These are phyloP conservation scores for Sclerotinia nivalis DNA, from an alignment of 2,329 filamentous ascomycete species.

Conservation along the genomic window DNA sequence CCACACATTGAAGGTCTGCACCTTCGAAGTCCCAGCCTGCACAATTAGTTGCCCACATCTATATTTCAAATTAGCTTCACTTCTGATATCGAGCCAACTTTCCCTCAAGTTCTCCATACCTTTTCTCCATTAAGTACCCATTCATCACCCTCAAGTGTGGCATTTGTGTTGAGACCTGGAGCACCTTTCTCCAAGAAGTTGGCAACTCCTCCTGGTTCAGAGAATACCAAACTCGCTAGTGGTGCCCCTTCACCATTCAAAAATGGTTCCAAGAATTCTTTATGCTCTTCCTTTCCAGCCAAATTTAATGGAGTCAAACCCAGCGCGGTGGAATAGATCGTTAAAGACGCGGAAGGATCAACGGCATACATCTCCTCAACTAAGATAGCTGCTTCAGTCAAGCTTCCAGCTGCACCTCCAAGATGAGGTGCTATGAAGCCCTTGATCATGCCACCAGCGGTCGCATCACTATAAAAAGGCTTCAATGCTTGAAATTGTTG, in stretches of 20 bases:
- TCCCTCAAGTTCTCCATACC: slow-evolving; percentile 34
- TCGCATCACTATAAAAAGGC: slow-evolving; percentile 49
- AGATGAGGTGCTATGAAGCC: slow-evolving; percentile 48
- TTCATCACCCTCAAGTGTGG: slow-evolving; percentile 49
- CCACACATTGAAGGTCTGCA: slow-evolving; percentile 53
- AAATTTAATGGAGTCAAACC: slow-evolving; percentile 54
- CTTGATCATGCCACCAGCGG: slow-evolving; percentile 49
- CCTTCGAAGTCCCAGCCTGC: slow-evolving; percentile 55
- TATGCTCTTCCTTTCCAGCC: slow-evolving; percentile 45
- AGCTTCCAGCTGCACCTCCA: slow-evolving; percentile 48
- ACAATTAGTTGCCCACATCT: slow-evolving; percentile 57
- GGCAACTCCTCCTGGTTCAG: slow-evolving; percentile 52
- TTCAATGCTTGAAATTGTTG: slow-evolving; percentile 51
- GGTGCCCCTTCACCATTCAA: slow-evolving; percentile 48
- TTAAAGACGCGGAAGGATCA: slow-evolving; percentile 52
- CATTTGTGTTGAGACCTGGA: slow-evolving; percentile 51
- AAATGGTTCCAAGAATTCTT: slow-evolving; percentile 51
- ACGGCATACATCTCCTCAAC: slow-evolving; percentile 55
- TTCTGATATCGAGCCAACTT: neutral
- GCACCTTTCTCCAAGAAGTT: slow-evolving; percentile 54
- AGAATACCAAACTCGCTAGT: slow-evolving; percentile 53
- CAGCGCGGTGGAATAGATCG: slow-evolving; percentile 53
- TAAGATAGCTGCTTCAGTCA: slow-evolving; percentile 52
- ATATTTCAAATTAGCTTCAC: neutral
- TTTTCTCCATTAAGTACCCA: slow-evolving; percentile 58